Conservation (phyloP, 1,284 basidiomycete species). For the Malassezia caprae region DNA sequence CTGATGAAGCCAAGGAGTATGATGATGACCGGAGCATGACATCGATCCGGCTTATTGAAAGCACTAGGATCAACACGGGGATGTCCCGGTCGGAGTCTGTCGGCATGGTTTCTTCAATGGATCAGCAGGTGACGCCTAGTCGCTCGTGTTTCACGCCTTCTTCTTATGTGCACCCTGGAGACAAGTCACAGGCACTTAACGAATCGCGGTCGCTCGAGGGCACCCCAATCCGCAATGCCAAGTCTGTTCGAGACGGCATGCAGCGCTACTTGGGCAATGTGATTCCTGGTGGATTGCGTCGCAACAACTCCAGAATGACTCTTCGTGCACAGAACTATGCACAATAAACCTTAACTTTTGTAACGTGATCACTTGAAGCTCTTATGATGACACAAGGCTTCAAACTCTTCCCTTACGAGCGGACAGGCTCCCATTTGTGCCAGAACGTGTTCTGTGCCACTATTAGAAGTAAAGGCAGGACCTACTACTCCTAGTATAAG, state of each 20-base stretch:
- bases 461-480: background rate
- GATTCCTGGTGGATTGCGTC: conserved; percentile 34
- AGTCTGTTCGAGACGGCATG: conserved; percentile 19
- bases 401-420: background rate
- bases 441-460: background rate
- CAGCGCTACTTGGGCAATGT: conserved; percentile 34
- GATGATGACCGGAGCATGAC: conserved; percentile 23
- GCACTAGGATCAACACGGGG: conserved; percentile 18
- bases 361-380: background rate
- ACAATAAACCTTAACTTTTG: background rate
- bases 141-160: background rate
- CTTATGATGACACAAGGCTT: background rate
- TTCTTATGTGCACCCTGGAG: background rate
- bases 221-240: conserved; percentile 10
- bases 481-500: background rate
- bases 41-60: conserved; percentile 24
- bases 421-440: background rate
- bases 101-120: conserved; percentile 17
- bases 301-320: conserved; percentile 24
- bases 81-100: conserved; percentile 14
- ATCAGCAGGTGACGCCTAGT: conserved; percentile 21
- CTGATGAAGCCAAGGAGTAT: conserved; percentile 36
- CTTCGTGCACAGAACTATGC: conserved; percentile 29
- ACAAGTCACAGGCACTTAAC: background rate
- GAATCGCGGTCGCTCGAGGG: conserved; percentile 2